These are phyloP conservation scores for Fonsecaea nubica DNA, from an alignment of 2,329 filamentous ascomycete genomes.

Conservation along the genomic window DNA sequence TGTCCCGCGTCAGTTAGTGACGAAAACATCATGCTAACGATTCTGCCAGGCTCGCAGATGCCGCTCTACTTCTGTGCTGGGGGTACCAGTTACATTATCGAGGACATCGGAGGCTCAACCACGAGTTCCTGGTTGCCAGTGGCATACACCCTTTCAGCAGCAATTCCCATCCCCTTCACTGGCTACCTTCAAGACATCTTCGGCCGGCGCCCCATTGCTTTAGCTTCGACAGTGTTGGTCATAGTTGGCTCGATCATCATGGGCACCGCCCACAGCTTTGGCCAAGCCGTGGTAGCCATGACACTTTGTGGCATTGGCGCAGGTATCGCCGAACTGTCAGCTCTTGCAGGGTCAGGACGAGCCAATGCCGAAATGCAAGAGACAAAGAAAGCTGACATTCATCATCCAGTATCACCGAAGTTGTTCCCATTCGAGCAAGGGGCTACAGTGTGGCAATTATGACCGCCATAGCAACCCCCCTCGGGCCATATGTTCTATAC, in stretches of 20 bases:
- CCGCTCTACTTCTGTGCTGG: constrained; percentile 25
- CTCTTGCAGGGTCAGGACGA: constrained; percentile 26
- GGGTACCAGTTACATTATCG: constrained; percentile 20
- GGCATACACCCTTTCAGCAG: constrained; percentile 19
- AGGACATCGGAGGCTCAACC: neutral
- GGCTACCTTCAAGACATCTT: constrained; percentile 33
- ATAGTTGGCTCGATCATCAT: constrained; percentile 22
- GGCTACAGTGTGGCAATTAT: constrained; percentile 8
- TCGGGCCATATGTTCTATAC: constrained; percentile 51
- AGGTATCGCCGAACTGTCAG: constrained; percentile 27
- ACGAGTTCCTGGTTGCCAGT: constrained; percentile 25
- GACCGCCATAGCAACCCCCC: constrained; percentile 2
- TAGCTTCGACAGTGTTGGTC: constrained; percentile 10
- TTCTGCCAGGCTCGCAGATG: constrained; percentile 22
- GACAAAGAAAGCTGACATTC: neutral
- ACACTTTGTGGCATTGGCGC: constrained; percentile 23
- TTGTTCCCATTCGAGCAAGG: constrained; percentile 27
- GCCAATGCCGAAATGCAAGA: no score
- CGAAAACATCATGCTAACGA: neutral
- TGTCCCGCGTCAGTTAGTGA: neutral
- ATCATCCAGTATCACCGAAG: constrained; percentile 17
- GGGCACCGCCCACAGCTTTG: constrained; percentile 24
- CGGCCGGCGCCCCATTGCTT: constrained; percentile 23
- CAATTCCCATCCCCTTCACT: constrained; percentile 21
- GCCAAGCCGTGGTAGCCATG: constrained; percentile 24